Base-by-base conservation (phyloP, 2,329 filamentous ascomycete species). In the Aureobasidium sp. region DNA sequence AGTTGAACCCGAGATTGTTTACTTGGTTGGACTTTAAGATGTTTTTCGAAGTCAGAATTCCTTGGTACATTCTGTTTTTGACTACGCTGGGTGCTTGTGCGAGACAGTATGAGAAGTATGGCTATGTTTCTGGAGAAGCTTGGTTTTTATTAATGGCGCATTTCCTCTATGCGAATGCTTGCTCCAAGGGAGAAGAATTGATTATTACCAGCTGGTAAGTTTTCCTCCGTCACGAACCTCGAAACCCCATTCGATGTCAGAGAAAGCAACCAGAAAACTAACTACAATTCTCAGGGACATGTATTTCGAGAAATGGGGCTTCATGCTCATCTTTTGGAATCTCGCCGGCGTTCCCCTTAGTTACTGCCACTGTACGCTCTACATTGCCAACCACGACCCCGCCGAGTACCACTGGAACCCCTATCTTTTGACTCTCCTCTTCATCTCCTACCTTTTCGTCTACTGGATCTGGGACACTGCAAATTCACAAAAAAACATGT, bases 41-140 rank as follows among this genome's bases (percentile, higher is more conserved):
- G 89, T 94, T 94, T 76, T 91, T 89, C 68, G 90, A 94, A 73
- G 90, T 95, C 62, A 86, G 90, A 67, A 82, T 95, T 66, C 90
- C 90, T 45, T 95, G 90, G 90, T 94, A 86, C 73, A 90, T 93
- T 65, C 81, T 95, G 32, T 85, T 93, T 67, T 83, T 90, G 61
- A 78, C 92, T 29, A 86, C 85, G 63, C 79, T 86, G 62, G 89
- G 85, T 48, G 82, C 89, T 21, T 21, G 21, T 13, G 89, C 88
- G 49, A 85, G 88, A 65, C 90, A 95, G 74, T 90, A 89, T 67
- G 89, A 94, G 72, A 75, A 81, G 42, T 89, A 91, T 67, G 90
- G 90, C 91, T 95, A 76, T 77, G 94, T 45, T 75, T 93, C 65
- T 84, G 94, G 89, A 93, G 73, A 75, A 81, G 48, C 89, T 91